phyloP scores from a whole-genome alignment of 768 basidiomycete genomes.

The Glaciozyma martinii region DNA sequence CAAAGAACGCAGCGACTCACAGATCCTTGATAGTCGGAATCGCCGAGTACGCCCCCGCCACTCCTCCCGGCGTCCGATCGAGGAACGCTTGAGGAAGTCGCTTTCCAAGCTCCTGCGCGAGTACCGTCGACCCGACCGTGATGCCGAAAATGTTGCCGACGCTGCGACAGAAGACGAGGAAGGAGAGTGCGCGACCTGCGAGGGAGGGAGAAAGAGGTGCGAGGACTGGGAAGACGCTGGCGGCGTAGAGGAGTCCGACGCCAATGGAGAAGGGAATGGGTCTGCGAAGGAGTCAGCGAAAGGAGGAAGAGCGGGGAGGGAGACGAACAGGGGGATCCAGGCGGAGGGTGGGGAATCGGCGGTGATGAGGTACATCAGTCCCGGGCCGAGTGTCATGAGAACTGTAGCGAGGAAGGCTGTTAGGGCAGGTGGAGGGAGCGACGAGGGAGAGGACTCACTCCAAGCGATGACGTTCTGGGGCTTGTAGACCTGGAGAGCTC shows the following conservation, averaged over 20 bases:
- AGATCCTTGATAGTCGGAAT: background rate
- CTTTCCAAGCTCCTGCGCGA: slow-evolving; percentile 48
- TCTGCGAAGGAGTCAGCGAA: background rate
- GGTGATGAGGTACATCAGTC: slow-evolving; percentile 39
- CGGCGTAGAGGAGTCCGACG: slow-evolving; percentile 33
- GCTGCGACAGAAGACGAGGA: slow-evolving; percentile 19
- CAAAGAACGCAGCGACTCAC: background rate
- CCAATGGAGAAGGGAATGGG: slow-evolving; percentile 34
- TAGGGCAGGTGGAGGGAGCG: too few relatives aligned
- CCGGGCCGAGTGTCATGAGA: slow-evolving; percentile 40
- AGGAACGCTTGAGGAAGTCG: slow-evolving; percentile 44
- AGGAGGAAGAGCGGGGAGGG: background rate
- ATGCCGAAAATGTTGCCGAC: slow-evolving; percentile 48
- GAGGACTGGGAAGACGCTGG: slow-evolving; percentile 36
- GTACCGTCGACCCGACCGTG: slow-evolving; percentile 43
- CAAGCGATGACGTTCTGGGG: slow-evolving; percentile 41
- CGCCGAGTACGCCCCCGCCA: background rate
- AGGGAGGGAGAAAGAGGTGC: slow-evolving; percentile 44
- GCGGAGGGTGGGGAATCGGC: background rate
- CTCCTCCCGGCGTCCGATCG: background rate
- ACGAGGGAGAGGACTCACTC: slow-evolving; percentile 19
- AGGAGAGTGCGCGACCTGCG: slow-evolving; percentile 42
- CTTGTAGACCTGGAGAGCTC: slow-evolving; percentile 40
- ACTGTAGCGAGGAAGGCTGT: too few relatives aligned
- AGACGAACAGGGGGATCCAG: slow-evolving; percentile 7